phyloP scores from a whole-genome alignment of 768 basidiomycete genomes.

The Tephrocybe sp. region DNA sequence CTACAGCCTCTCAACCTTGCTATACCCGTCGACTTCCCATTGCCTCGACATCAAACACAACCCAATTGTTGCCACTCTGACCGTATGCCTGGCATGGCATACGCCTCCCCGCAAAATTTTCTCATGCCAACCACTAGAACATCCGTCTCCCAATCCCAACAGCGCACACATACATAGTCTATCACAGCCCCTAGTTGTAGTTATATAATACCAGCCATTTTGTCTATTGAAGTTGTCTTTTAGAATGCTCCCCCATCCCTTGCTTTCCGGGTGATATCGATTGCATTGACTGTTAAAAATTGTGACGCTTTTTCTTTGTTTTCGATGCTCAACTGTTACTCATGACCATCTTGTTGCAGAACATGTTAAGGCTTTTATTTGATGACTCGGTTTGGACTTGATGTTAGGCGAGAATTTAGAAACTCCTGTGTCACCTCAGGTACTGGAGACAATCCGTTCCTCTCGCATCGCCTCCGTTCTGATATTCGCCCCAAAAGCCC shows the following conservation, averaged over 20 bases:
- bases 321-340: not conserved
- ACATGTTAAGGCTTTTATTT: too few species aligned
- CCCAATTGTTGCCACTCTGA: too few species aligned
- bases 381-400: too few species aligned
- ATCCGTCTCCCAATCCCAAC: conserved; percentile 5
- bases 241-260: conserved; percentile 6
- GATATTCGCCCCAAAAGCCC: not conserved
- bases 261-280: not conserved
- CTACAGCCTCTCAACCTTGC: conserved; percentile 23
- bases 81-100: conserved; percentile 7
- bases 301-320: not conserved
- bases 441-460: too few species aligned
- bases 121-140: conserved; percentile 16
- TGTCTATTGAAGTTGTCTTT: not conserved
- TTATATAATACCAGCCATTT: conserved; percentile 19
- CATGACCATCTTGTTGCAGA: not conserved
- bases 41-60: conserved; percentile 10
- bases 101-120: conserved; percentile 18
- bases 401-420: too few species aligned
- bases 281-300: not conserved
- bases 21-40: conserved; percentile 17
- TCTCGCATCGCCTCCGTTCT: not conserved
- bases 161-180: conserved; percentile 14
- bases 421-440: too few species aligned
- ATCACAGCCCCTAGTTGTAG: conserved; percentile 20